These are phyloP conservation scores for Colletotrichum ledebouriae DNA, from an alignment of 2,329 filamentous ascomycete species.

Conservation along the genomic window DNA sequence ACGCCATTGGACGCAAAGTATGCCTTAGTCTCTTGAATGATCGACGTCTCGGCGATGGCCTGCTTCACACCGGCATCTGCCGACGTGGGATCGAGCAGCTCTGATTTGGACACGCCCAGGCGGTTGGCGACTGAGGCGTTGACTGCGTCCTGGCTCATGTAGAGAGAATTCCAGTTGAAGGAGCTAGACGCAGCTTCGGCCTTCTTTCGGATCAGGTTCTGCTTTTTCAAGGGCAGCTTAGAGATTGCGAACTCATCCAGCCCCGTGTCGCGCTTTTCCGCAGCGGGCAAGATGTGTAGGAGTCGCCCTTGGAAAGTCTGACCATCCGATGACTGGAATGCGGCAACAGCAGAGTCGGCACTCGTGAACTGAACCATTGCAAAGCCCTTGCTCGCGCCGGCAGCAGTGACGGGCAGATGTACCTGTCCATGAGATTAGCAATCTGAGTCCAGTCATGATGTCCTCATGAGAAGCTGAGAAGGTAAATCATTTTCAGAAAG, in stretches of 20 bases:
- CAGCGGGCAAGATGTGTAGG: slow-evolving; percentile 88
- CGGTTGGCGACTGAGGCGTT: slow-evolving; percentile 90
- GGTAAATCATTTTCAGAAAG: slow-evolving; percentile 73
- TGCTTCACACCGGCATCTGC: slow-evolving; percentile 96
- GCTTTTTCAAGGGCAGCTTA: slow-evolving; percentile 93
- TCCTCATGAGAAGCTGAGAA: slow-evolving; percentile 43
- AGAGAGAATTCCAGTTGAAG: slow-evolving; percentile 99
- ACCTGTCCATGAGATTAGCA: slow-evolving; percentile 69
- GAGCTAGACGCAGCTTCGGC: slow-evolving; percentile 78
- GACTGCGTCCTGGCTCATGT: slow-evolving; percentile 96
- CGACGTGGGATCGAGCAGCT: slow-evolving; percentile 94
- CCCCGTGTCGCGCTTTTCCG: slow-evolving; percentile 83
- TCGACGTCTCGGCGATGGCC: slow-evolving; percentile 93
- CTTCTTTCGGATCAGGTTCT: slow-evolving; percentile 89
- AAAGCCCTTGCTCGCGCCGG: slow-evolving; percentile 87
- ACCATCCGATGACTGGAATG: slow-evolving; percentile 84
- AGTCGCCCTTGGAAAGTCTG: slow-evolving; percentile 93
- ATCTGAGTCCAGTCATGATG: slow-evolving; percentile 25
- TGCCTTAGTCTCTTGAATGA: slow-evolving; percentile 95
- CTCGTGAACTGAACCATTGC: slow-evolving; percentile 86
- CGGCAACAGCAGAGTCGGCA: slow-evolving; percentile 79
- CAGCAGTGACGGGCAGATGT: slow-evolving; percentile 82
- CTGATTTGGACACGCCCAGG: slow-evolving; percentile 89
- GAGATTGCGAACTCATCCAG: slow-evolving; percentile 91
- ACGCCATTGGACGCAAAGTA: slow-evolving; percentile 92